A percentile compares a stretch with the other conserved stretches of the same genome.
These are phyloP conservation scores for Zygosaccharomyces bailii DNA, from an alignment of 805 yeast species.

Conservation along the genomic window DNA sequence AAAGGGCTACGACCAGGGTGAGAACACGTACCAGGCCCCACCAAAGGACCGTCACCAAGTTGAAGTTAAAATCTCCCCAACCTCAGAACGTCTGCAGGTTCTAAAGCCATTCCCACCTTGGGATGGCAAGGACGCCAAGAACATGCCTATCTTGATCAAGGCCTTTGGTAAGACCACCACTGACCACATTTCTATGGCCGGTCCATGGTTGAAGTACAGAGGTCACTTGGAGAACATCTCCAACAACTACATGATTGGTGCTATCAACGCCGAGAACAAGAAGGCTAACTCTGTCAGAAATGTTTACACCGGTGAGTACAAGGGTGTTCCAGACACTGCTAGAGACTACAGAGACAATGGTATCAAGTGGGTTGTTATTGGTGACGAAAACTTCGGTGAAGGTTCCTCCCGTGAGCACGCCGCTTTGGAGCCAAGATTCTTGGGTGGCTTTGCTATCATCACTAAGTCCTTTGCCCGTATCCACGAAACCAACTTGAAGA, in stretches of 20 bases:
- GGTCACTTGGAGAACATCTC: constrained; percentile 99
- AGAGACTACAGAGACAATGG: constrained; percentile 91
- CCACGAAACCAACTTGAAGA: constrained; percentile 99
- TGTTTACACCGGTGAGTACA: constrained; percentile 86
- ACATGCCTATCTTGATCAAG: constrained; percentile 92
- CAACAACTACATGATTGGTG: constrained; percentile 99
- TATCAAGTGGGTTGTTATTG: constrained; percentile 93
- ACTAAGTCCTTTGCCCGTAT: constrained; percentile 98
- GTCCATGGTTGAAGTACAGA: constrained; percentile 99
- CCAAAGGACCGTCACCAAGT: constrained; percentile 80
- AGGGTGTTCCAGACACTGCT: constrained; percentile 96
- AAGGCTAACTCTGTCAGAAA: constrained; percentile 90
- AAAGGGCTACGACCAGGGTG: constrained; percentile 89
- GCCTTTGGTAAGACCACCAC: constrained; percentile 98
- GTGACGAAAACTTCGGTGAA: constrained; percentile 99
- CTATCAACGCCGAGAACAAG: constrained; percentile 92
- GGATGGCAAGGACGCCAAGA: constrained; percentile 91
- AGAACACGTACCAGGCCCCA: constrained; percentile 94
- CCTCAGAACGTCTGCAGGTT: constrained; percentile 92
- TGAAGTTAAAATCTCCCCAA: constrained; percentile 74
- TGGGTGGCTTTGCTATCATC: constrained; percentile 97
- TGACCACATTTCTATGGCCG: constrained; percentile 99
- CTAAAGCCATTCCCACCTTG: constrained; percentile 92
- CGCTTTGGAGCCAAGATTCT: constrained; percentile 98
- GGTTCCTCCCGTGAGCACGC: constrained; percentile 99